Percentiles rank a stretch among this genome's conserved stretches.
Conservation (phyloP, 75 land plant genomes). For the Pinus albicaulis region DNA sequence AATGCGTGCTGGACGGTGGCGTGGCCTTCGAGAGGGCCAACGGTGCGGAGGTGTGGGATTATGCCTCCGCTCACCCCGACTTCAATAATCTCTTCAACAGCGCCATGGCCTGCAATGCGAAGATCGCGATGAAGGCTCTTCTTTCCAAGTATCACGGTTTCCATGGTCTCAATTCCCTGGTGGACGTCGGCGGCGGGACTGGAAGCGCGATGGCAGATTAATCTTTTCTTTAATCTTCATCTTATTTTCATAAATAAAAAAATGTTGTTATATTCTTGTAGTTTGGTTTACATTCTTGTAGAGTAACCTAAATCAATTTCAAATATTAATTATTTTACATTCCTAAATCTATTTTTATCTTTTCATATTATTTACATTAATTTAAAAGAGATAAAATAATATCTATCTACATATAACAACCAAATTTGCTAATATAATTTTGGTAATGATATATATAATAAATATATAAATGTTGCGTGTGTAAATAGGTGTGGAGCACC, state of each 20-base stretch:
- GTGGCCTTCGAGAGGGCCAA: conserved; percentile 15
- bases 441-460: background rate
- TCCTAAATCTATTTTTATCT: no score
- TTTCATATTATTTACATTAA: no score
- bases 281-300: no score
- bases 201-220: conserved; percentile 1
- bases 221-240: no score
- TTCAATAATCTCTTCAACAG: conserved; percentile 21
- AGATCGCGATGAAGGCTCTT: conserved; percentile 17
- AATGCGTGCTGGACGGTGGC: conserved; percentile 12
- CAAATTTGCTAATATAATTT: background rate
- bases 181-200: conserved; percentile 48
- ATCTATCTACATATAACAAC: no score
- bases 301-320: no score
- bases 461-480: background rate
- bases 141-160: conserved; percentile 21
- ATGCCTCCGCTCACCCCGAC: background rate
- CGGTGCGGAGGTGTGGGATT: conserved; percentile 12
- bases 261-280: no score
- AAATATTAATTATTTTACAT: no score
- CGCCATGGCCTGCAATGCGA: conserved; percentile 26
- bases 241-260: no score
- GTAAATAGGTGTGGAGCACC: conserved; percentile 14
- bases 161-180: conserved; percentile 15
- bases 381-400: conserved; percentile 10